Conservation (phyloP, 352 stramenopile genomes). For the Blastocystis sp. region DNA sequence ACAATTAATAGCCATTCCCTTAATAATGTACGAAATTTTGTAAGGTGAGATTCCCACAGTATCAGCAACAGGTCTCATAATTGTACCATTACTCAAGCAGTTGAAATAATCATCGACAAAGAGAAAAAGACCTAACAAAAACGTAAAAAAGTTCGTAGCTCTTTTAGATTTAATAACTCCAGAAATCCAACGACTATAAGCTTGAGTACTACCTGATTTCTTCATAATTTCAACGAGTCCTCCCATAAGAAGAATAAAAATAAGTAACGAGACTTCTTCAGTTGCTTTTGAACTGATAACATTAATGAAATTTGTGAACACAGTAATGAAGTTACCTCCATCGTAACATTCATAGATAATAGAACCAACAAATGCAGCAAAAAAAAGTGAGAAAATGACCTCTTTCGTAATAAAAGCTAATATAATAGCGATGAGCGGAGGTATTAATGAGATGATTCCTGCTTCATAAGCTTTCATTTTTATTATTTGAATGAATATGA, state of each 20-base stretch:
- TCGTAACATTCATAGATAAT: too few relatives aligned
- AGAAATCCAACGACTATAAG: conserved; percentile 30
- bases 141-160: conserved; percentile 18
- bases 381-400: conserved; percentile 23
- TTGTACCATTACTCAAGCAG: conserved; percentile 25
- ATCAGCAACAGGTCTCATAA: conserved; percentile 14
- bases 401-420: conserved; percentile 22
- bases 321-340: too few relatives aligned
- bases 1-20: conserved; percentile 27
- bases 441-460: conserved; percentile 14
- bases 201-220: conserved; percentile 17
- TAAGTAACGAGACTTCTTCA: conserved; percentile 35
- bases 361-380: conserved; percentile 1
- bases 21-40: conserved; percentile 31
- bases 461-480: too few relatives aligned
- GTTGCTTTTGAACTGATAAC: too few relatives aligned
- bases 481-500: too few relatives aligned
- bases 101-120: conserved; percentile 38
- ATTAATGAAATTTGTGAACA: too few relatives aligned
- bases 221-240: conserved; percentile 33
- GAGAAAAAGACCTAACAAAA: conserved; percentile 16
- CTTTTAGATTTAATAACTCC: conserved; percentile 10
- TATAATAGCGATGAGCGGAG: conserved; percentile 7
- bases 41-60: conserved; percentile 20
- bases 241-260: conserved; percentile 24